Base-by-base conservation (phyloP, 2,329 filamentous ascomycete species). In the Diaporthe sp. region DNA sequence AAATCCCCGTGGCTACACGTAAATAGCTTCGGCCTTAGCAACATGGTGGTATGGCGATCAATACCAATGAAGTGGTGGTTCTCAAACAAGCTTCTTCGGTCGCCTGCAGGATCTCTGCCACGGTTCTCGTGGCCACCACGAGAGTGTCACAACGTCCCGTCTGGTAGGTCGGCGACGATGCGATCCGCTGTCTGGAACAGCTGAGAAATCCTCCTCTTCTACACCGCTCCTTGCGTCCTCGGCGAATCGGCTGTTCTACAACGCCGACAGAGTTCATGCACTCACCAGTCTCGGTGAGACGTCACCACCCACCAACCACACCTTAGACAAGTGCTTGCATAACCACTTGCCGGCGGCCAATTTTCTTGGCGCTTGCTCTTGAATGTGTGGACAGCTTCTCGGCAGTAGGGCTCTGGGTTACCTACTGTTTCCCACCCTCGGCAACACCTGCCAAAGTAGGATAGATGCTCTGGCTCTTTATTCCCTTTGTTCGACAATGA, bases 81-180 rank as follows among this genome's bases (percentile, higher is more conserved):
- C n/a, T 7, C 13, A 54, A 25, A 30, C 64, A 68, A 54, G 64
- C 47, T 25, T 54, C 45, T 19, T 54, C 64, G 64, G 45, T 17
- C 45, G n/a, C 64, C 64, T 54, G 64, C 64, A 68, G 64, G 64
- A 68, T 68, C 64, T 68, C n/a, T 52, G 45, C 47, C 28, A 40
- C 64, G 19, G 22, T 13, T 68, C 64, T 30, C 64, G 22, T 52
- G 45, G 33, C 15, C 28, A 28, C 64, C 5, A 22, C 2, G 13
- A 5, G 17, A 38, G 45, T 40, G 17, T 38, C 22, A 54, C 64
- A 54, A 38, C 33, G 8, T 54, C n/a, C 33, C 47, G 33, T 68
- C 47, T 68, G 64, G 45, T 68, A 52, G n/a, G n/a, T n/a, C n/a
- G 61, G 47, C n/a, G 33, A 67, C 8, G 33, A n/a, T n/a, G 47